These are phyloP conservation scores for Pulveroboletus sp. DNA, from an alignment of 768 basidiomycete species.

Conservation along the genomic window DNA sequence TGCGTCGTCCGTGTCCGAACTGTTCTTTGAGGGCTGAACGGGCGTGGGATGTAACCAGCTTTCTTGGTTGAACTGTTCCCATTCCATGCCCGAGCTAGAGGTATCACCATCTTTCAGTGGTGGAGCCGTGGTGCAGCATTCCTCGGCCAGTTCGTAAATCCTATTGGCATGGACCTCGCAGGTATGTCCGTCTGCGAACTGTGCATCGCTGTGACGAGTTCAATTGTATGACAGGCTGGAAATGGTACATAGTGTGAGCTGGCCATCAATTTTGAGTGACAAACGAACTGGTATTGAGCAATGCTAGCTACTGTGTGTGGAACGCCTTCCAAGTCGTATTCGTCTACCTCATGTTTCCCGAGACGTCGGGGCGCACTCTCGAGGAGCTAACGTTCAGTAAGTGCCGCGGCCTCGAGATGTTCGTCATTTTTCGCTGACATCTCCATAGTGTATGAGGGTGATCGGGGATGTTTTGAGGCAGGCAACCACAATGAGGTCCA, in stretches of 20 bases:
- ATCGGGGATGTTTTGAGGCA: not conserved
- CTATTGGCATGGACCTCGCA: conserved; percentile 11
- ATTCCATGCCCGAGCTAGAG: conserved; percentile 56
- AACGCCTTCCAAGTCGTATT: conserved; percentile 11
- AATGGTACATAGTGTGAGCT: conserved; percentile 9
- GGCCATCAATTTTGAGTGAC: too few relatives aligned
- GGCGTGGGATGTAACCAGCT: conserved; percentile 31
- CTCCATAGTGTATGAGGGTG: conserved; percentile 3
- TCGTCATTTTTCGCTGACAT: not conserved
- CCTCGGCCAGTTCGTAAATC: conserved; percentile 10
- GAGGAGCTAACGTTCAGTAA: conserved; percentile 14
- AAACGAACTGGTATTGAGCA: not conserved
- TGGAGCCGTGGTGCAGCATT: conserved; percentile 39
- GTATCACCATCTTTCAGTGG: conserved; percentile 58
- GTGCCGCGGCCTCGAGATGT: not conserved
- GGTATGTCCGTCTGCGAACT: not conserved
- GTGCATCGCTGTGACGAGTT: not conserved
- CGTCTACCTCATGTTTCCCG: conserved; percentile 13
- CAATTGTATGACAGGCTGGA: conserved; percentile 5
- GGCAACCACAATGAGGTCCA: not conserved
- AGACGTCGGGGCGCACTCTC: conserved; percentile 12
- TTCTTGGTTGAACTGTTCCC: conserved; percentile 69
- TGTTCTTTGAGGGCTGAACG: not conserved
- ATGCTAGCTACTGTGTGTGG: conserved; percentile 8
- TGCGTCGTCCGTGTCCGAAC: too few relatives aligned